These are phyloP conservation scores for Cucurbita ficifolia DNA, from an alignment of 306 rosid species.

Conservation along the genomic window DNA sequence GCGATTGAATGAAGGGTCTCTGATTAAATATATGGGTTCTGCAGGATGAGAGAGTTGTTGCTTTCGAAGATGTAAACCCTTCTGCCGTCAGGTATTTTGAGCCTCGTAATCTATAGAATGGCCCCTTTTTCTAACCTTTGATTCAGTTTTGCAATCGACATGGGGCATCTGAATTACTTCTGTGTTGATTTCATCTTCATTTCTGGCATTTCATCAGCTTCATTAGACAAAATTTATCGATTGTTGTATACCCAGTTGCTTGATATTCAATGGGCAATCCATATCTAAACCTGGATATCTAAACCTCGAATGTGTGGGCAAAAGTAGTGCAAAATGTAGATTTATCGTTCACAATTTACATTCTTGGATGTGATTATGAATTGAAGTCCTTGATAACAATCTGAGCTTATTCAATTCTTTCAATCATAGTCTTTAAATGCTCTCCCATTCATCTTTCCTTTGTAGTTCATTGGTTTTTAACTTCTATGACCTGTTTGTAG, in stretches of 20 bases:
- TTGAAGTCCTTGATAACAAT: neutral
- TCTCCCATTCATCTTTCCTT: neutral
- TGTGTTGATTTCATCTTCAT: neutral
- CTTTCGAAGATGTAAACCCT: constrained; percentile 44
- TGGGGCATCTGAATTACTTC: neutral
- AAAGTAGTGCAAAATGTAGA: neutral
- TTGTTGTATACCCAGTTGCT: neutral
- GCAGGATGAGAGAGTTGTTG: constrained; percentile 53
- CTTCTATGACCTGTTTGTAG: neutral
- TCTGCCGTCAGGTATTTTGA: constrained; percentile 43
- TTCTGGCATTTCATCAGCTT: neutral
- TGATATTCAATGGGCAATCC: neutral
- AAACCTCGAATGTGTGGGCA: neutral
- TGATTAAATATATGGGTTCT: constrained; percentile 7
- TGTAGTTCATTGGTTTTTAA: neutral
- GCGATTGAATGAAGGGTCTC: neutral
- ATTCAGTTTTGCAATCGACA: neutral
- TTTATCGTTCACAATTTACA: neutral
- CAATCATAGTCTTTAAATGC: neutral
- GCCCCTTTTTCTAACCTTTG: neutral
- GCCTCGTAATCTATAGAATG: neutral
- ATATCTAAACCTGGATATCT: neutral
- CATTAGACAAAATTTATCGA: neutral
- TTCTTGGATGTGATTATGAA: neutral
- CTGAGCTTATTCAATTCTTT: neutral